Percentiles rank a stretch among this genome's conserved stretches.
Evolutionary conservation across 495 filamentous ascomycete species (phyloP).

Genomic region (Schizothecium vesticola): DNA sequence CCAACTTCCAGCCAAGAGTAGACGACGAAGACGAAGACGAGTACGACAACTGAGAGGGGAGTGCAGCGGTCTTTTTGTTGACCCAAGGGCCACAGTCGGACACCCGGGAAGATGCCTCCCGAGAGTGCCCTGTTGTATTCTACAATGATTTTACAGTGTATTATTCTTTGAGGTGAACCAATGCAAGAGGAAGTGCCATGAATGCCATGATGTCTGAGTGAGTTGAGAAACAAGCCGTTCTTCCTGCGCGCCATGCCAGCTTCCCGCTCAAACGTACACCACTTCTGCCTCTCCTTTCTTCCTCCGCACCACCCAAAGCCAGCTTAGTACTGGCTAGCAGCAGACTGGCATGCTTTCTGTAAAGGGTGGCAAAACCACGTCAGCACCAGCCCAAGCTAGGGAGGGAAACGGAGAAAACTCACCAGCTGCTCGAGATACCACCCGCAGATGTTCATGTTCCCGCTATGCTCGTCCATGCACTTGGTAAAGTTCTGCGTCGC

Average conservation of each 20-base stretch:
- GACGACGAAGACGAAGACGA: constrained; percentile 46
- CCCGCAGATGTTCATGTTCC: constrained; percentile 89
- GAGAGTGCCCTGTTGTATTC: background rate
- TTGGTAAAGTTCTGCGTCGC: constrained; percentile 83
- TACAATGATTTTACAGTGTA: background rate
- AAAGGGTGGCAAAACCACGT: constrained; percentile 7
- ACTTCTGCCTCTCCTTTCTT: background rate
- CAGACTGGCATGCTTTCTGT: constrained; percentile 88
- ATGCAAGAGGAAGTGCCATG: background rate
- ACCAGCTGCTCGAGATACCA: constrained; percentile 96
- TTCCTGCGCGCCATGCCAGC: background rate
- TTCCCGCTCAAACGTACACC: background rate
- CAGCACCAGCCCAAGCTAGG: background rate
- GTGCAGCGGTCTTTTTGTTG: background rate
- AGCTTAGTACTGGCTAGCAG: constrained; percentile 76
- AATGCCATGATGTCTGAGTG: background rate
- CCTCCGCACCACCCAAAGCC: background rate
- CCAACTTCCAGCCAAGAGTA: constrained; percentile 68
- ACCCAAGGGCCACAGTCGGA: background rate
- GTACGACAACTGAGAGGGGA: background rate
- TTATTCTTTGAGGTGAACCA: background rate
- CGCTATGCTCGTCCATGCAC: constrained; percentile 91
- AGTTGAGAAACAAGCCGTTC: background rate
- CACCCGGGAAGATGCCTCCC: background rate
- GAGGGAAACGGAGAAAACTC: constrained; percentile 16